Conservation (phyloP, 306 rosid genomes). For the Sechiopsis laciniata region DNA sequence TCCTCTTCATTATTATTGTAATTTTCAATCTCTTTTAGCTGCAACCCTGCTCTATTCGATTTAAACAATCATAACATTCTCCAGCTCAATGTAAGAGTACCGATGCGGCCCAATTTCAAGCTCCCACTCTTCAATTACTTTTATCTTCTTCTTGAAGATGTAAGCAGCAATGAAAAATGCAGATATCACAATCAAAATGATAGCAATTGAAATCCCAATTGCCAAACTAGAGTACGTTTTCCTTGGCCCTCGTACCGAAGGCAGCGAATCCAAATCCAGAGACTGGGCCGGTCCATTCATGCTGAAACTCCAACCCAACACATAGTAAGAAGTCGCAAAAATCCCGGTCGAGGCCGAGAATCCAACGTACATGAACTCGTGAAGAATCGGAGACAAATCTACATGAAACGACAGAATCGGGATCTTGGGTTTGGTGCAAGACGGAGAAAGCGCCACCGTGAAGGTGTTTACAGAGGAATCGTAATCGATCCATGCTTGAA, state of each 20-base stretch:
- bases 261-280: conserved; percentile 53
- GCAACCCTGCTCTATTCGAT: no score
- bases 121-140: conserved; percentile 73
- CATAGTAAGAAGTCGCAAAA: conserved; percentile 81
- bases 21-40: no score
- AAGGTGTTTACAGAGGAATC: conserved; percentile 39
- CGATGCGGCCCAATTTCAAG: conserved; percentile 81
- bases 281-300: conserved; percentile 49
- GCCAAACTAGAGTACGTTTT: conserved; percentile 43
- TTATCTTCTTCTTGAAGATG: conserved; percentile 38
- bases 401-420: conserved; percentile 43
- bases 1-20: no score
- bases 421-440: conserved; percentile 45
- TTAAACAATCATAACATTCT: no score
- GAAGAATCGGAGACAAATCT: conserved; percentile 50
- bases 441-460: conserved; percentile 49
- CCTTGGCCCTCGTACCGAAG: conserved; percentile 50
- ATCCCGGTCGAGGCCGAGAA: conserved; percentile 83
- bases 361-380: conserved; percentile 67
- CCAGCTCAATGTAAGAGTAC: conserved; percentile 70
- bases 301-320: conserved; percentile 81
- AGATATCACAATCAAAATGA: conserved; percentile 25
- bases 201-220: conserved; percentile 32
- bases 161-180: conserved; percentile 32
- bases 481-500: conserved; percentile 73